Evolutionary conservation across 2,329 filamentous ascomycete species (phyloP).

Genomic region (Colletotrichum sp.): DNA sequence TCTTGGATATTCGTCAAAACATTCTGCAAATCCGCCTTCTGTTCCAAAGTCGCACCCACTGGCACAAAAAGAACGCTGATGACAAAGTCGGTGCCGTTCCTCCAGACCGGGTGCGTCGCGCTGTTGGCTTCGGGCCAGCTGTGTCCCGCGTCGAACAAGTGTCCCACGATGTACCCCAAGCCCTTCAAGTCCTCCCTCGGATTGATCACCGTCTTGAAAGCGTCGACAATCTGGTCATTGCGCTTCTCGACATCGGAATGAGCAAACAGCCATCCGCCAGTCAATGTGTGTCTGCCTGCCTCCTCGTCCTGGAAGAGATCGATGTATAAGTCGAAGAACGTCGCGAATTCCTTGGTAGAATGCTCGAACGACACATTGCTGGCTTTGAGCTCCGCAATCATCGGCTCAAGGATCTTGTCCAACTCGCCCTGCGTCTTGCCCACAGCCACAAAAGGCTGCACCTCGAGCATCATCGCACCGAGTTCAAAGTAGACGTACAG

Average conservation of each 20-base stretch:
- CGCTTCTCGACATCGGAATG: constrained; percentile 38
- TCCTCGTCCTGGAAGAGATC: constrained; percentile 41
- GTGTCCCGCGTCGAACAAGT: constrained; percentile 37
- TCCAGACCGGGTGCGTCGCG: constrained; percentile 43
- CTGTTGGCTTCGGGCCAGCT: constrained; percentile 38
- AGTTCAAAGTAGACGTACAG: constrained; percentile 45
- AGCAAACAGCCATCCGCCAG: constrained; percentile 42
- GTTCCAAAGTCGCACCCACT: neutral
- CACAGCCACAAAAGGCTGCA: neutral
- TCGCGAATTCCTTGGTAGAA: neutral
- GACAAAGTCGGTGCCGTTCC: constrained; percentile 23
- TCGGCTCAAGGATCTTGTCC: neutral
- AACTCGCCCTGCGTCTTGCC: neutral
- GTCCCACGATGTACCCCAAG: constrained; percentile 17
- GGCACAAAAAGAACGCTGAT: neutral
- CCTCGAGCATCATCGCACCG: neutral
- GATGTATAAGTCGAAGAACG: constrained; percentile 36
- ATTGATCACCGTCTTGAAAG: neutral
- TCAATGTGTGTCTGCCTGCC: constrained; percentile 36
- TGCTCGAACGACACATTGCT: neutral
- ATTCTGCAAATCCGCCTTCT: neutral
- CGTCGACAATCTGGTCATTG: constrained; percentile 19
- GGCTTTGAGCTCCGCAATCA: neutral
- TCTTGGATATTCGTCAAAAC: neutral
- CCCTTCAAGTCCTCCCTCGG: neutral